These are phyloP conservation scores for Pulicaria dysenterica DNA, from an alignment of 129 eudicot genomes.

Conservation along the genomic window DNA sequence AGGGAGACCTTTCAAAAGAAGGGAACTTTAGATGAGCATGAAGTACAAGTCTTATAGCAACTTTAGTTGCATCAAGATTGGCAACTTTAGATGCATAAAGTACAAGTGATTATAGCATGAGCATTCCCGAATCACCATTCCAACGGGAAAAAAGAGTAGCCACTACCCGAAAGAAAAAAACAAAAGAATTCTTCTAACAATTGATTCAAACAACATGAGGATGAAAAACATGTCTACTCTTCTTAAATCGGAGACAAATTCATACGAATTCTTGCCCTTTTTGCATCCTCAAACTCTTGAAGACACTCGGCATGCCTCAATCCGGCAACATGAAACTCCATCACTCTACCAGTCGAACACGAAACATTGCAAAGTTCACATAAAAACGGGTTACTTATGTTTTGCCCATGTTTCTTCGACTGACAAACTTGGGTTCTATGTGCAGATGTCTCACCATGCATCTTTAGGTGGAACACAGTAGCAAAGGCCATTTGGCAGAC, in stretches of 20 bases:
- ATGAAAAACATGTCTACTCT: background rate
- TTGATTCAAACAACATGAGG: conserved; percentile 14
- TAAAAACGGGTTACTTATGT: conserved; percentile 35
- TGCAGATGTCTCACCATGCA: conserved; percentile 33
- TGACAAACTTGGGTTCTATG: conserved; percentile 26
- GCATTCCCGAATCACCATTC: background rate
- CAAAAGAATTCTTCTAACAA: background rate
- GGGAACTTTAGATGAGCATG: too few relatives aligned
- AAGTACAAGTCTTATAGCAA: too few relatives aligned
- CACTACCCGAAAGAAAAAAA: background rate
- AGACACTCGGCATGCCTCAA: conserved; percentile 32
- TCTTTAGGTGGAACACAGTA: conserved; percentile 32
- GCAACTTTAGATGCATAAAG: background rate
- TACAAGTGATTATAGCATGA: background rate
- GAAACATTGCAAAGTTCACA: conserved; percentile 40
- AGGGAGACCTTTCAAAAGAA: too few relatives aligned
- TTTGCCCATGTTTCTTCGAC: conserved; percentile 13
- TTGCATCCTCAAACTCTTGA: conserved; percentile 34
- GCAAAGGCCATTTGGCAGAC: conserved; percentile 39
- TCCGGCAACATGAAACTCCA: conserved; percentile 41
- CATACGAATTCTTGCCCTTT: conserved; percentile 27
- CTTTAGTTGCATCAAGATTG: too few relatives aligned
- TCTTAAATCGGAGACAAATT: conserved; percentile 10
- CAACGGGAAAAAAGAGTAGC: conserved; percentile 9
- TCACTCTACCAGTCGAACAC: conserved; percentile 35